Base-by-base conservation (phyloP, 1,284 basidiomycete genomes). In the Entoloma clypeatum region DNA sequence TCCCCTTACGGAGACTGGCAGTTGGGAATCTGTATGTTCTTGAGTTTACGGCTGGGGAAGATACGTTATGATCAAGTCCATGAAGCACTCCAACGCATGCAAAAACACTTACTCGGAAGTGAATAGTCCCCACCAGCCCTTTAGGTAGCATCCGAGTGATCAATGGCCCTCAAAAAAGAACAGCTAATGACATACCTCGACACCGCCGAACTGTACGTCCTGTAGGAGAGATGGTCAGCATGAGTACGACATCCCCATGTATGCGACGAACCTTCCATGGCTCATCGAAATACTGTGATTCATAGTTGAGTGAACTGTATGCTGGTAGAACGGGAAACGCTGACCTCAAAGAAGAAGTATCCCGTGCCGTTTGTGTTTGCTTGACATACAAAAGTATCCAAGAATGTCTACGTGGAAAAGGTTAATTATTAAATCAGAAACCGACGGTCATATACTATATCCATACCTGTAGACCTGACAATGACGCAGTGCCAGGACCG, bases 341-440 rank as follows among this genome's bases (percentile, higher is more conserved):
- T 7, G 34, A 75, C 77, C 72, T 87, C 85, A 47, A 89, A 90
- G 69, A 74, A 90, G 72, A 92, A 93, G 69, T 92, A 93, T n/a
- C 78, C 68, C 5, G 89, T 88, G 25, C 76, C 74, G 51, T 92
- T 88, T 24, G 60, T 43, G 62, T 93, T 97, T 7, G 92, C 86
- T 59, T 85, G 76, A 61, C 94, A 98, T 19, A 94, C 82, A 55
- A 91, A 98, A 0, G 75, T 79, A 56, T 95, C 74, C 36, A 98
- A 59, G 71, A 92, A 95, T 19, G 57, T 69, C 73, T 87, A 64
- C 7, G 13, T 27, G 18, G 21, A 18, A n/a, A 19, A n/a, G n/a
- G n/a, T n/a, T n/a, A n/a, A n/a, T n/a, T n/a, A n/a, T n/a, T n/a
- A n/a, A 18, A 23, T 25, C n/a, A 21, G 16, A 8, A 34, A 41